Conservation (phyloP, 345 rosid genomes). For the Eutrema heterophyllum region DNA sequence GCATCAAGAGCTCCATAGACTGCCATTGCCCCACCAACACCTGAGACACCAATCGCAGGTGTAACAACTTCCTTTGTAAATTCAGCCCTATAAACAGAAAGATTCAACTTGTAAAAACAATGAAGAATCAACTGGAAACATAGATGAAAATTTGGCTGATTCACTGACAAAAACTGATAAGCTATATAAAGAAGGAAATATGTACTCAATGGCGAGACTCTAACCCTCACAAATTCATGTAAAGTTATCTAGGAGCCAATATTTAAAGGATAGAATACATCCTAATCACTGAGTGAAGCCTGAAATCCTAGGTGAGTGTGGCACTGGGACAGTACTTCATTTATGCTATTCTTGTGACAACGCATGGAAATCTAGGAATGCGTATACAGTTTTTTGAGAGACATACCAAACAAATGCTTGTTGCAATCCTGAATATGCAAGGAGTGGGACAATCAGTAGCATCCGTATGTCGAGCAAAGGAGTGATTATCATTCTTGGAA, state of each 20-base stretch:
- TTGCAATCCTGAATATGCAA: slow-evolving; percentile 88
- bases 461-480: slow-evolving; percentile 71
- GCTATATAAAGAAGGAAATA: not conserved
- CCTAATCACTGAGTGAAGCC: not conserved
- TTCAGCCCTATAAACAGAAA: slow-evolving; percentile 59
- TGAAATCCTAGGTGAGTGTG: not conserved
- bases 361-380: not conserved
- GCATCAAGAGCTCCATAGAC: slow-evolving; percentile 91
- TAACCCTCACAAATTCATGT: not conserved
- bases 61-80: slow-evolving; percentile 81
- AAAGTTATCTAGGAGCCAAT: not conserved
- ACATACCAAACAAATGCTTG: slow-evolving; percentile 93
- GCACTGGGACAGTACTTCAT: not conserved
- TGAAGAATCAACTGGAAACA: not conserved
- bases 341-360: not conserved
- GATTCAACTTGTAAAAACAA: not conserved
- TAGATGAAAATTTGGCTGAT: not conserved
- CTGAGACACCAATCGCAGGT: slow-evolving; percentile 77
- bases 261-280: not conserved
- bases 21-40: slow-evolving; percentile 93
- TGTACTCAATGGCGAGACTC: not conserved
- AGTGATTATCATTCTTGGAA: slow-evolving; percentile 52
- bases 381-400: not conserved
- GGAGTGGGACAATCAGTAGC: slow-evolving; percentile 75
- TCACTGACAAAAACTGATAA: not conserved